phyloP scores from a whole-genome alignment of 2,329 filamentous ascomycete species.

The Xylariaceae sp. region DNA sequence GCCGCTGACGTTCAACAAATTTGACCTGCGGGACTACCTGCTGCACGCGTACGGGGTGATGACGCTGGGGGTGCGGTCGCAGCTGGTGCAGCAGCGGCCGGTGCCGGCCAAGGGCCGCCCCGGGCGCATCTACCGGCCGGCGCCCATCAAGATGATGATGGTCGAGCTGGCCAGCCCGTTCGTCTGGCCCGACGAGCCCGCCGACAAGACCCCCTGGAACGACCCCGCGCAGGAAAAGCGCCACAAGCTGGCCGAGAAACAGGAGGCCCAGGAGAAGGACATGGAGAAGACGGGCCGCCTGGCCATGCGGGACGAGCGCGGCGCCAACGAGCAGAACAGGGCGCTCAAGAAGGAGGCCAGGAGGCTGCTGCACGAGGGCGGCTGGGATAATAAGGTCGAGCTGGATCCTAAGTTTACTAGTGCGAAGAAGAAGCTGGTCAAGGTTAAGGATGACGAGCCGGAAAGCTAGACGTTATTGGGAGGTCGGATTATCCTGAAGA shows the following conservation, averaged over 20 bases:
- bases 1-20: constrained; percentile 90
- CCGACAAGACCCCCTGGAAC: constrained; percentile 63
- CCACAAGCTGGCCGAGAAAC: constrained; percentile 44
- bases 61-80: constrained; percentile 74
- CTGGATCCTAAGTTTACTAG: constrained; percentile 53
- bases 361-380: constrained; percentile 60
- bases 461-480: too few species aligned
- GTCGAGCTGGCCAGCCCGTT: constrained; percentile 88
- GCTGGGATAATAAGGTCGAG: constrained; percentile 57
- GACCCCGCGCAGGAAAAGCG: constrained; percentile 56
- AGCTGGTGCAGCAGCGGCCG: constrained; percentile 68
- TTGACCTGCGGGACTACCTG: constrained; percentile 95
- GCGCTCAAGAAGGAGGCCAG: constrained; percentile 9
- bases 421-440: constrained; percentile 19
- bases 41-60: constrained; percentile 81
- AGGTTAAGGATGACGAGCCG: background rate
- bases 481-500: background rate
- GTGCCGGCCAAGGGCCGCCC: constrained; percentile 53
- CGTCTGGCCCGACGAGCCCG: constrained; percentile 76
- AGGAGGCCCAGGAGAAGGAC: constrained; percentile 37
- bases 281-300: constrained; percentile 39
- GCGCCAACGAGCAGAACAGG: background rate
- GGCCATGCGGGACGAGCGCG: constrained; percentile 44
- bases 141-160: constrained; percentile 87
- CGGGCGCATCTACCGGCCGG: constrained; percentile 70